A percentile compares a stretch with the other conserved stretches of the same genome.
These are phyloP conservation scores for Lepraria neglecta DNA, from an alignment of 495 filamentous ascomycete genomes.

Conservation along the genomic window DNA sequence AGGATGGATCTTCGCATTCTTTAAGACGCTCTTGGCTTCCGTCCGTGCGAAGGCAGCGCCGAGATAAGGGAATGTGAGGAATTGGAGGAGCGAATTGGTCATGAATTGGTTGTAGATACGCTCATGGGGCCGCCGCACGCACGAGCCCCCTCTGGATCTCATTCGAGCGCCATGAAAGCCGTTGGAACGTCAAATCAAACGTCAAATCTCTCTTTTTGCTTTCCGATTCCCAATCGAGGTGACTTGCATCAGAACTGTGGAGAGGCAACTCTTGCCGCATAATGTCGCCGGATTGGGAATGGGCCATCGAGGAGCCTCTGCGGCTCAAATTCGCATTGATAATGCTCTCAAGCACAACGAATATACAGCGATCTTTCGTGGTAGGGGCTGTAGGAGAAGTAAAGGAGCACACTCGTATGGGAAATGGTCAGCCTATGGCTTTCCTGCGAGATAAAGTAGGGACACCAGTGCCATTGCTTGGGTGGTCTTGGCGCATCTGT, in stretches of 20 bases:
- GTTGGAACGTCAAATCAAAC: background rate
- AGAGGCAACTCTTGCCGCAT: slow-evolving; percentile 1
- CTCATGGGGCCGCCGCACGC: background rate
- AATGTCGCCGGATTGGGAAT: too few species aligned
- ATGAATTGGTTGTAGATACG: background rate
- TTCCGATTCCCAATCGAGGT: too few species aligned
- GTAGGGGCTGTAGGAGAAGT: too few species aligned
- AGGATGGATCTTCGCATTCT: background rate
- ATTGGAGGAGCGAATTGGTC: background rate
- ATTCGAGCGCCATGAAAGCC: slow-evolving; percentile 8
- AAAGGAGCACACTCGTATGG: too few species aligned
- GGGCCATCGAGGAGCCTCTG: slow-evolving; percentile 1
- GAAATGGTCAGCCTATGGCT: too few species aligned
- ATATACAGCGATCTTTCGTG: too few species aligned
- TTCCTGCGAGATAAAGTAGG: too few species aligned
- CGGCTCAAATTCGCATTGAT: background rate
- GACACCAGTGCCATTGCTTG: too few species aligned
- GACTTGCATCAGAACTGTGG: too few species aligned
- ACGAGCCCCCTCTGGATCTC: slow-evolving; percentile 2
- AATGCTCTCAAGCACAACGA: too few species aligned
- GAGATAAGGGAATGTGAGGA: background rate
- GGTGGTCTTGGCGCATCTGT: too few species aligned
- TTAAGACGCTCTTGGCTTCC: background rate
- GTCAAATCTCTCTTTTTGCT: too few species aligned
- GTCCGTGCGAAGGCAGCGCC: slow-evolving; percentile 8